Evolutionary conservation across 129 eudicot species (phyloP), one percentile per base, ranked within the genome.

Genomic region (Chrysanthemum makinoi): DNA sequence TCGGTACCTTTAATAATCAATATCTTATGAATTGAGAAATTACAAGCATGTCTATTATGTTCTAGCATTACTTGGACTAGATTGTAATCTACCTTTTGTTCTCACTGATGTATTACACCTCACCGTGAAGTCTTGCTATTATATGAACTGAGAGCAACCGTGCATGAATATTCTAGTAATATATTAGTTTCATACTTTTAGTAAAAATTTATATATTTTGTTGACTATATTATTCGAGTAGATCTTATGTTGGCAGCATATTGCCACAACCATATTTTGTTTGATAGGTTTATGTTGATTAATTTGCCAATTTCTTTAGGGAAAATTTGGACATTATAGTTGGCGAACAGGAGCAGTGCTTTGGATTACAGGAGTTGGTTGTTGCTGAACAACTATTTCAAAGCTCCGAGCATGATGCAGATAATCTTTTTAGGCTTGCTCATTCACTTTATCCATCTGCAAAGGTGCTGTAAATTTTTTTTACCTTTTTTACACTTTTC

Each of bases 311-410:
- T 19, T 56, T 74, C 16, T 65, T 83, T 66, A 91, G 97, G 88
- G 91, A 1, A 6, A 0, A 35, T 1, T 0, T 39, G 10, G 0
- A 39, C 2, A 39, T 39, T 39, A 39, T 39, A 39, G 9, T 39
- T 39, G 8, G 46, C 46, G 46, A 74, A 73, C 68, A 59, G 55
- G 83, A 80, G 75, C 76, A 80, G 51, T 75, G 77, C 82, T 89
- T 85, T 77, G 76, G 90, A 54, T 80, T 89, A 87, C 96, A 85
- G 72, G 93, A 94, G 77, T 70, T 83, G 20, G 58, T 68, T 58
- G 75, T 87, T 76, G 98, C 86, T 39, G 96, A 89, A 62, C 88
- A 85, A 79, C 82, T 94, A 77, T 94, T 94, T 78, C 97, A 89
- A 82, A 84, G 74, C 78, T 77, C 92, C 51, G 91, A 89, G 66